Conservation (phyloP, 345 rosid genomes). For the Garcia nutans region DNA sequence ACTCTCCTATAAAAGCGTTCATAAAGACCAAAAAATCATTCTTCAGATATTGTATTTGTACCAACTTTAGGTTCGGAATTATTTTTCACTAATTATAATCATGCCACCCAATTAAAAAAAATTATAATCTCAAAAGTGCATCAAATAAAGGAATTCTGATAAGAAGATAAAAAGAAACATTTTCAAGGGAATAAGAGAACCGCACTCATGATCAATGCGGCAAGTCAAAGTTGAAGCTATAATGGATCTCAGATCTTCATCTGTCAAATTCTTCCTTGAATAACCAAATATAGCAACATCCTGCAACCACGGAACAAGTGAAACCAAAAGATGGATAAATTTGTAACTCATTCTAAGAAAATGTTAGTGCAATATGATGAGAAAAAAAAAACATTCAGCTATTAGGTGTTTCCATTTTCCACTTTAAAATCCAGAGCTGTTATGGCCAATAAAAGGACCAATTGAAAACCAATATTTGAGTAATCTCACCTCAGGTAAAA, state of each 20-base stretch:
- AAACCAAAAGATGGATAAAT: slow-evolving; percentile 1
- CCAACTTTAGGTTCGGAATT: background rate
- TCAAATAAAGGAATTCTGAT: background rate
- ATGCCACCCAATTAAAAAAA: background rate
- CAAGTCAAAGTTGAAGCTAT: slow-evolving; percentile 69
- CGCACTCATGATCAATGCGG: slow-evolving; percentile 71
- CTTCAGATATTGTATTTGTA: background rate
- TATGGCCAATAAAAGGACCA: background rate
- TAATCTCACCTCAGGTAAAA: slow-evolving; percentile 66
- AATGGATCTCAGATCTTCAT: slow-evolving; percentile 65
- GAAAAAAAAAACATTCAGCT: background rate
- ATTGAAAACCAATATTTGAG: background rate
- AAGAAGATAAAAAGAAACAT: background rate
- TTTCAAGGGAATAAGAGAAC: slow-evolving; percentile 18
- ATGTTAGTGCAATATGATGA: background rate
- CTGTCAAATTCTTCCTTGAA: slow-evolving; percentile 68
- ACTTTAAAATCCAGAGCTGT: background rate
- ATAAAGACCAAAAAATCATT: background rate
- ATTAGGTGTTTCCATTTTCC: background rate
- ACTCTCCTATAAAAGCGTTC: background rate
- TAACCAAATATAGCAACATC: slow-evolving; percentile 64
- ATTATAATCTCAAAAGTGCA: no score
- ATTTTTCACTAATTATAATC: background rate
- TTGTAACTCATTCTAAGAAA: background rate
- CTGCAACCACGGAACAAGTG: slow-evolving; percentile 36